Evolutionary conservation across 2,329 filamentous ascomycete genomes (phyloP), one percentile per base, ranked within the genome.

Genomic region (Fusarium newnesense): DNA sequence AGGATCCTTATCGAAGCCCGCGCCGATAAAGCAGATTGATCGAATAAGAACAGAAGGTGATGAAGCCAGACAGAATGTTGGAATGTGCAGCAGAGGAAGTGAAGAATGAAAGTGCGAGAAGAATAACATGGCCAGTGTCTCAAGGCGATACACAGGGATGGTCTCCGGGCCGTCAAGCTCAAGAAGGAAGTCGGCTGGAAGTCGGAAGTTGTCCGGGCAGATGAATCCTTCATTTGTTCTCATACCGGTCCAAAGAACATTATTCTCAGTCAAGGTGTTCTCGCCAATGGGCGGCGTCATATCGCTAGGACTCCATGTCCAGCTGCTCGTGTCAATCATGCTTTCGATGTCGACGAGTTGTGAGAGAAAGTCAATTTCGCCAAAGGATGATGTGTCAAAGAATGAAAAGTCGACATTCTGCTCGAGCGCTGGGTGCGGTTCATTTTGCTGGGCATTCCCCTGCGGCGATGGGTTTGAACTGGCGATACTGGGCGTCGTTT

Each of bases 261-360:
- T 3, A 10, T 10, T 28, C 4, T 16, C 18, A 49, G 40, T 21
- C 30, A 15, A 15, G 9, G 8, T 18, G 32, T 16, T 21, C 7
- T 36, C n/a, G 30, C 30, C 8, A 16, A 28, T 2, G 2, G 24
- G 16, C 28, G 54, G 13, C 12, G 54, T 34, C 24, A 36, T 49
- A 12, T 36, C 19, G 10, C 19, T n/a, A n/a, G 40, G 40, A 4
- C 54, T 47, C 54, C 54, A 58, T 13, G 40, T 58, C 40, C 54
- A 58, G 10, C 10, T 34, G 7, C 40, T 58, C 54, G n/a, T 58
- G 24, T 58, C 40, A 21, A 58, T 19, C 54, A 58, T 47, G 28
- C 24, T 58, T 10, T 49, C 54, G 6, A 58, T 58, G 3, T 58
- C 54, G 19, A 58, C 18, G 4, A 58, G 40, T 18, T 58, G 54